Conservation (phyloP, 106 monocot species). For the Dactylorhiza incarnata region DNA sequence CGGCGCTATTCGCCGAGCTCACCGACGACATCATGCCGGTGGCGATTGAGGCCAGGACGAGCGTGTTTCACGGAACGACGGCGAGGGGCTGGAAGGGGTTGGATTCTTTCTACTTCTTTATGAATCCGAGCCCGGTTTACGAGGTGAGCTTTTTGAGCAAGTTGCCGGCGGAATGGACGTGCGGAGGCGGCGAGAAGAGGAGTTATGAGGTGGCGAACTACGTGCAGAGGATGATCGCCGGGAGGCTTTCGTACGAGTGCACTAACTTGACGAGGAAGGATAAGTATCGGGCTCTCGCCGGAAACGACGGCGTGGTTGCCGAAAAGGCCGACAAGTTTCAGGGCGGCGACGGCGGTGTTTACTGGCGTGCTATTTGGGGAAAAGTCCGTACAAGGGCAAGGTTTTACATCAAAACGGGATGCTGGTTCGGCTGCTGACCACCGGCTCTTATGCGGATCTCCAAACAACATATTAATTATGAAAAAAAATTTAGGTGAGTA, state of each 20-base stretch:
- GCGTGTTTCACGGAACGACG: slow-evolving; percentile 56
- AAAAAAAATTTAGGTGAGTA: too few relatives aligned
- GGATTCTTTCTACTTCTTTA: slow-evolving; percentile 60
- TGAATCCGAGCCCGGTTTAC: slow-evolving; percentile 51
- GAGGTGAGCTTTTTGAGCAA: slow-evolving; percentile 48
- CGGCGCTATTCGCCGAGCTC: slow-evolving; percentile 69
- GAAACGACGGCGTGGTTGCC: slow-evolving; percentile 36
- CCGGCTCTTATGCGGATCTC: too few relatives aligned
- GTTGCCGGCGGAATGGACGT: slow-evolving; percentile 31
- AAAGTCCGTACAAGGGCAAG: too few relatives aligned
- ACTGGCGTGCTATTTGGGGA: too few relatives aligned
- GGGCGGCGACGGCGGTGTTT: too few relatives aligned
- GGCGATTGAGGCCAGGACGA: slow-evolving; percentile 31
- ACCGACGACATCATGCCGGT: slow-evolving; percentile 59
- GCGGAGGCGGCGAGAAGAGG: slow-evolving; percentile 17
- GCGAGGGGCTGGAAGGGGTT: slow-evolving; percentile 65
- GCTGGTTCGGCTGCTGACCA: too few relatives aligned
- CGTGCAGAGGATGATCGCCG: slow-evolving; percentile 47
- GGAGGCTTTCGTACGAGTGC: slow-evolving; percentile 43
- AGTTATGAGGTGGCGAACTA: slow-evolving; percentile 53
- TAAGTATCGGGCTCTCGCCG: slow-evolving; percentile 48
- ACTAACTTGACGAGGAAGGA: slow-evolving; percentile 55
- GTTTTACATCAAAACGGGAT: too few relatives aligned
- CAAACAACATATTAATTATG: too few relatives aligned
- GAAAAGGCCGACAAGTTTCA: not conserved